Evolutionary conservation across 2,329 filamentous ascomycete genomes (phyloP).

Genomic region (Trichoderma brevicompactum): DNA sequence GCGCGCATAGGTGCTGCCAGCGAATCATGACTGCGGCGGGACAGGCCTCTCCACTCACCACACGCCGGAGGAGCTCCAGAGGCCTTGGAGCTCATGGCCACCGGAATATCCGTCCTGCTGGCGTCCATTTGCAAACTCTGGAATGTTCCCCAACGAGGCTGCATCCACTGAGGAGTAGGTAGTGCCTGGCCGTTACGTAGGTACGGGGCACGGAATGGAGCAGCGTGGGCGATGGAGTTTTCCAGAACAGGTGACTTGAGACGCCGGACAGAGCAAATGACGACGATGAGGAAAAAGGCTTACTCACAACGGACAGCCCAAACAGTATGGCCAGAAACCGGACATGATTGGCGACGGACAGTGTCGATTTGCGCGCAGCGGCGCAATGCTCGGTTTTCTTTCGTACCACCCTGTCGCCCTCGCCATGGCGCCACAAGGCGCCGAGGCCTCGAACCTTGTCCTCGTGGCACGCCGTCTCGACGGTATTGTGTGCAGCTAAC

Average conservation of each 20-base stretch:
- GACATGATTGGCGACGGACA: slow-evolving; percentile 7
- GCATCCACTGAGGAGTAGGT: slow-evolving; percentile 18
- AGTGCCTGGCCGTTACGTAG: slow-evolving; percentile 11
- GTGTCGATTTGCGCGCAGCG: background rate
- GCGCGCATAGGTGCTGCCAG: background rate
- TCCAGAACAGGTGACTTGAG: slow-evolving; percentile 17
- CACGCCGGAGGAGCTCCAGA: slow-evolving; percentile 17
- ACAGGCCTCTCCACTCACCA: slow-evolving; percentile 20
- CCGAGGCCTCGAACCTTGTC: slow-evolving; percentile 26
- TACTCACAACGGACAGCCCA: slow-evolving; percentile 20
- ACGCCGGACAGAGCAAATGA: background rate
- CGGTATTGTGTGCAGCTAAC: slow-evolving; percentile 18
- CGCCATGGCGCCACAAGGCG: slow-evolving; percentile 27
- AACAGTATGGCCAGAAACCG: slow-evolving; percentile 21
- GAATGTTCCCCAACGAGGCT: slow-evolving; percentile 19
- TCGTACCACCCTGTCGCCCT: slow-evolving; percentile 6
- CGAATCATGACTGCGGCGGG: slow-evolving; percentile 6
- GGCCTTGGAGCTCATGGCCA: slow-evolving; percentile 14
- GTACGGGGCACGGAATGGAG: slow-evolving; percentile 13
- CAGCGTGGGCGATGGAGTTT: slow-evolving; percentile 10
- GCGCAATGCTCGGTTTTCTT: background rate
- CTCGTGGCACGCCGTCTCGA: slow-evolving; percentile 25
- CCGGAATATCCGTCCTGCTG: slow-evolving; percentile 24
- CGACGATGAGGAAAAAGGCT: slow-evolving; percentile 3
- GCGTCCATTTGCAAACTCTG: background rate